Conservation (phyloP, 2,329 filamentous ascomycete genomes). For the Colletotrichum cuscutae region DNA sequence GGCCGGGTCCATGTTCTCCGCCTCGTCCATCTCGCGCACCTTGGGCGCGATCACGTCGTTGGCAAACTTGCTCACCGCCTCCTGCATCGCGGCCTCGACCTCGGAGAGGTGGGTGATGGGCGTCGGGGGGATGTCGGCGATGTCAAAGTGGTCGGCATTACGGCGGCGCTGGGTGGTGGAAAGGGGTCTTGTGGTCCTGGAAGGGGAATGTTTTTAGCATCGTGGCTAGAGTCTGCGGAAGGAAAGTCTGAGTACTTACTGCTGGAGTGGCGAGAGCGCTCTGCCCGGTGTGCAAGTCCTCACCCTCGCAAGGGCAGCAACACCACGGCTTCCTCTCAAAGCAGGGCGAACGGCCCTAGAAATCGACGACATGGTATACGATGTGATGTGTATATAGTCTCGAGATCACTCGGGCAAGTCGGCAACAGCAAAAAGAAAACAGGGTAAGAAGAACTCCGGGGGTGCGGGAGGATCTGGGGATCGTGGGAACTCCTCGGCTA, state of each 20-base stretch:
- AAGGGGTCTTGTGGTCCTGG: constrained; percentile 59
- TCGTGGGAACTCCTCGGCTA: constrained; percentile 19
- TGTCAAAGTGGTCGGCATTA: constrained; percentile 62
- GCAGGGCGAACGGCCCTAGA: constrained; percentile 62
- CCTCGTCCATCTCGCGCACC: constrained; percentile 97
- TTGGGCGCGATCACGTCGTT: constrained; percentile 89
- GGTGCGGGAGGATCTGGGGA: constrained; percentile 1
- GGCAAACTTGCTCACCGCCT: constrained; percentile 91
- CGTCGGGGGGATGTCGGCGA: constrained; percentile 84
- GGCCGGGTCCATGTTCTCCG: constrained; percentile 88
- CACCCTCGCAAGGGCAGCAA: constrained; percentile 39
- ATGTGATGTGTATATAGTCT: not conserved
- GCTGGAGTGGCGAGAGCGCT: constrained; percentile 38
- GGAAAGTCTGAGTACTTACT: constrained; percentile 41
- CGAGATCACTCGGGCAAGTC: not conserved
- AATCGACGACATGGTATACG: constrained; percentile 57
- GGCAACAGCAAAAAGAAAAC: not conserved
- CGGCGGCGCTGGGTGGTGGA: constrained; percentile 68
- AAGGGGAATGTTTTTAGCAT: not conserved
- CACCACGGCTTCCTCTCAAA: constrained; percentile 55
- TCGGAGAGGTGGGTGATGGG: constrained; percentile 95
- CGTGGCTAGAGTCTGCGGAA: not conserved
- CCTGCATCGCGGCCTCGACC: constrained; percentile 87
- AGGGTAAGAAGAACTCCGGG: constrained; percentile 7
- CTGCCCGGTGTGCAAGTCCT: constrained; percentile 37